Base-by-base conservation (phyloP, 2,329 filamentous ascomycete species). In the Paramyrothecium sp. region DNA sequence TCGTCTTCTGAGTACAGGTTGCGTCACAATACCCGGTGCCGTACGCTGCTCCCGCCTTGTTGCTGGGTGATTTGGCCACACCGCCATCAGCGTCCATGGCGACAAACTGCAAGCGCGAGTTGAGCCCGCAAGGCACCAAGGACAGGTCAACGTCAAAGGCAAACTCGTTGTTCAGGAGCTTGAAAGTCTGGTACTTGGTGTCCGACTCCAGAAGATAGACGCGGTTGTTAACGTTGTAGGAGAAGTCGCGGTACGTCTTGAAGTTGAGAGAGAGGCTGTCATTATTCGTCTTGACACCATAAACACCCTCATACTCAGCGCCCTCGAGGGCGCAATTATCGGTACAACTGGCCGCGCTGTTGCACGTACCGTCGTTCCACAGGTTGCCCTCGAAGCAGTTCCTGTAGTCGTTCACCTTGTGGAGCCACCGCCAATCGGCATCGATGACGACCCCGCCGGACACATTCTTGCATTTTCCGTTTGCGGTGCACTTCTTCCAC, bases 131-230 rank as follows among this genome's bases (percentile, higher is more conserved):
- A 21, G 83, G 81, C 23, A 88, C 75, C 60, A 80, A 78, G 33
- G 84, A 86, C 38, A 86, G 78, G 64, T 89, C 86, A 8, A 88
- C 84, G 54, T 87, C 84, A 57, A 89, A 87, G 21, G 82, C 81
- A 68, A 89, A 81, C 68, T 89, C 86, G 63, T 81, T 73, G 69
- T 82, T 82, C 51, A 81, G 77, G 55, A 88, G 73, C 60, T 84
- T 76, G 70, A 88, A 80, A 65, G 82, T 76, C 71, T 86, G 71
- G 67, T 89, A 89, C 75, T 74, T 26, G 49, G 10, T 33, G 22
- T 22, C 7, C 16, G 16, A 16, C 49, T 51, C 21, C 21, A 51
- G 12, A 4, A 51, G 49, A 22, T 30, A 89, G 30, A 86, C 70
- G 57, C 85, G 79, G 11, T 82, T 68, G 47, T 61, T 73, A 30